Percentiles rank a stretch among this genome's conserved stretches.
These are phyloP conservation scores for Spathaspora hagerdaliae DNA, from an alignment of 805 yeast species.

Conservation along the genomic window DNA sequence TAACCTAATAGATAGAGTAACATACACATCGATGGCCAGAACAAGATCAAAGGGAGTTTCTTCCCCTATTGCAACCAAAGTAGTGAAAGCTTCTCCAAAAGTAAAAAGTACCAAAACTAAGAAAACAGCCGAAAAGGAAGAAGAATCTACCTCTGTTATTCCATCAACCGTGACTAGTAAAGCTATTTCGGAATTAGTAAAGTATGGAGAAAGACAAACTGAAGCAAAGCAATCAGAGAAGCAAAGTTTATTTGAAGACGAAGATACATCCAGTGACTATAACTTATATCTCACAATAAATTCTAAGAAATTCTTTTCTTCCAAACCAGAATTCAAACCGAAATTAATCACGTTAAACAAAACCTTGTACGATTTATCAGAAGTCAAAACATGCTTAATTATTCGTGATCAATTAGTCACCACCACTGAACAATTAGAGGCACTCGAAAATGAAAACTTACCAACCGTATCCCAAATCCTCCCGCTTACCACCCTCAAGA, in stretches of 20 bases:
- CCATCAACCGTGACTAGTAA: constrained; percentile 26
- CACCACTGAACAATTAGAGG: constrained; percentile 38
- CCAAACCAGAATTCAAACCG: constrained; percentile 57
- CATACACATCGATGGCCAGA: constrained; percentile 22
- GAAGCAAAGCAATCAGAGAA: constrained; percentile 26
- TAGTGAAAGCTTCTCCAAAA: constrained; percentile 17
- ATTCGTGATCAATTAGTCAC: constrained; percentile 59
- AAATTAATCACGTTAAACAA: constrained; percentile 44
- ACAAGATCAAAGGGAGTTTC: constrained; percentile 27
- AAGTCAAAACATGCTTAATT: constrained; percentile 57
- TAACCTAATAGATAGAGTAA: neutral
- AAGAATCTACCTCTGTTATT: constrained; percentile 9
- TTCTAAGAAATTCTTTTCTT: constrained; percentile 60
- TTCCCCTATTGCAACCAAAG: constrained; percentile 20
- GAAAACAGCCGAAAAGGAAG: constrained; percentile 1
- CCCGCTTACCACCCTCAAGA: constrained; percentile 71
- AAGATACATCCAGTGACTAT: constrained; percentile 48
- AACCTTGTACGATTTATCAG: constrained; percentile 37
- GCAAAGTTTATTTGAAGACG: constrained; percentile 46
- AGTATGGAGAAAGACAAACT: constrained; percentile 44
- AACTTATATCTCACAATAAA: constrained; percentile 59
- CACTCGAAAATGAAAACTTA: constrained; percentile 44
- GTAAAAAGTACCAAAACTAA: constrained; percentile 25
- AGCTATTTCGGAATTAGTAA: constrained; percentile 64
- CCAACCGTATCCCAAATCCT: constrained; percentile 53